Evolutionary conservation across 352 stramenopile genomes (phyloP), one percentile per base, ranked within the genome.

Genomic region (Phytophthora boehmeriae): DNA sequence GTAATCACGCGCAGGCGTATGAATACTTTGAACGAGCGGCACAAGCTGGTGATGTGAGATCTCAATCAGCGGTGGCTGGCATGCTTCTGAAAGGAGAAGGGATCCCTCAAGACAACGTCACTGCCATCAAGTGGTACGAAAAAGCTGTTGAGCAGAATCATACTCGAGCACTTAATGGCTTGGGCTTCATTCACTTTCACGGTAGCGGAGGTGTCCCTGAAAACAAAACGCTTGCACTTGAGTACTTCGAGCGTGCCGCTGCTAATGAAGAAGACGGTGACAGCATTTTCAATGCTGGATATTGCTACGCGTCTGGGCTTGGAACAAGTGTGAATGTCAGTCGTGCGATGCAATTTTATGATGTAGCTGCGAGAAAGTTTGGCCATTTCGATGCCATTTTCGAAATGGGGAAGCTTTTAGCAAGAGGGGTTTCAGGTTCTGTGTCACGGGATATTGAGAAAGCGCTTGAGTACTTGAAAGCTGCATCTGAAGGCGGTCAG

Each of bases 71-170:
- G 5, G 68, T 89, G 0, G 91, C 86, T n/a, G 79, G 81, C 0
- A 97, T 97, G 90, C 59, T 96, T 17, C 58, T 97, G 9, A 94
- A 93, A 67, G 90, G 91, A 20, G 90, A 97, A 77, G 90, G 89
- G 23, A 64, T 61, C 6, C 38, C 59, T 54, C 77, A 91, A 61
- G 82, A 97, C 66, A 87, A 93, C 46, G 61, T 52, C 5, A 83
- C 68, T 9, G 90, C 89, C 4, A 84, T 97, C 41, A 54, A 66
- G n/a, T 90, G 74, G 73, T 97, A 96, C 48, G 71, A 90, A 43
- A 64, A 81, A 46, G 90, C 91, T 13, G 84, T 83, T 2, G 47
- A 68, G 20, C 59, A 75, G 41, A 91, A 94, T 54, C 71, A 95
- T 41, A 87, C 89, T 2, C 74, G 86, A 17, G 91, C 89, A 9